Evolutionary conservation across 1,139 yeast genomes (phyloP).

Genomic region (Taphrina deformans): DNA sequence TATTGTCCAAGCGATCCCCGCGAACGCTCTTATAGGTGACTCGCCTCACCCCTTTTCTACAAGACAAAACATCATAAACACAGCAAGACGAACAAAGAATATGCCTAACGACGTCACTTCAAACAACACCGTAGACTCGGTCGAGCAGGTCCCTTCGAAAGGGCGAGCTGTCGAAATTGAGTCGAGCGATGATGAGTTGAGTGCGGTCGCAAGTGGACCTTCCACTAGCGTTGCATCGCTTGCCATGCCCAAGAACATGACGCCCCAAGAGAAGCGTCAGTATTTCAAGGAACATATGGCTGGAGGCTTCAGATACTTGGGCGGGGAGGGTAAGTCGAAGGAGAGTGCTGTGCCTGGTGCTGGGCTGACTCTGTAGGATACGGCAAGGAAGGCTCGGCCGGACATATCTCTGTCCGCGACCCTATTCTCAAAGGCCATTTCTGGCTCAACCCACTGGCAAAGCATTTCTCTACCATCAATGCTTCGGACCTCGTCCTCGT

Average conservation of each 20-base stretch:
- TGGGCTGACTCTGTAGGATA: slow-evolving; percentile 10
- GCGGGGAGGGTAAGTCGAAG: slow-evolving; percentile 42
- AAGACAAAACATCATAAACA: not conserved
- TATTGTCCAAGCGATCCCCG: not conserved
- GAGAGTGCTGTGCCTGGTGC: too few species aligned
- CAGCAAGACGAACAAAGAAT: too few species aligned
- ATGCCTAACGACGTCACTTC: slow-evolving; percentile 12
- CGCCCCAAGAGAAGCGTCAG: slow-evolving; percentile 52
- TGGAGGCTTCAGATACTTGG: slow-evolving; percentile 75
- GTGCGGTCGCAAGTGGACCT: slow-evolving; percentile 18
- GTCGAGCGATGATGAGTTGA: not conserved
- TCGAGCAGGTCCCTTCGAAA: slow-evolving; percentile 1
- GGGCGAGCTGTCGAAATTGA: slow-evolving; percentile 1
- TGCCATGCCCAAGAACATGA: slow-evolving; percentile 11
- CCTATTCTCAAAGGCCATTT: slow-evolving; percentile 70
- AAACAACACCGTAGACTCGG: not conserved
- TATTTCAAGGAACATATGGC: slow-evolving; percentile 77
- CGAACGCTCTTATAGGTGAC: not conserved
- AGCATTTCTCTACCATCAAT: slow-evolving; percentile 66
- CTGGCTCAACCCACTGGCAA: slow-evolving; percentile 78
- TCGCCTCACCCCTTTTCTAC: not conserved
- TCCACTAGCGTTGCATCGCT: slow-evolving; percentile 12
- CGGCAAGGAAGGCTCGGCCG: slow-evolving; percentile 66
- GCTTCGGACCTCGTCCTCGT: slow-evolving; percentile 77
- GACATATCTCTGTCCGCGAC: slow-evolving; percentile 77